Percentiles rank a stretch among this genome's conserved stretches.
phyloP scores from a whole-genome alignment of 106 monocot species.

The Allium sativum region DNA sequence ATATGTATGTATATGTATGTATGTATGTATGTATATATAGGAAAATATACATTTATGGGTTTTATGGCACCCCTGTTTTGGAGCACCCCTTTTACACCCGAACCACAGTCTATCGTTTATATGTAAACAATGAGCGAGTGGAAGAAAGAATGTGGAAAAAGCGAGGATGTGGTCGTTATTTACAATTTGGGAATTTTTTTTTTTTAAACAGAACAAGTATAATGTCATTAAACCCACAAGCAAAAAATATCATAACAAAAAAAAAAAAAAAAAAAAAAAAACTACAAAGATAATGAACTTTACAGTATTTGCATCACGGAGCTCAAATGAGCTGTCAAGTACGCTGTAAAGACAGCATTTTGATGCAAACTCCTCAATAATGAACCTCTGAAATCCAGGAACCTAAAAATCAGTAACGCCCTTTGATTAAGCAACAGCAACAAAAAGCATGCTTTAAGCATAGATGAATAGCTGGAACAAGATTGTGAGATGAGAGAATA shows the following conservation, averaged over 20 bases:
- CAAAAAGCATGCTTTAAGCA: neutral
- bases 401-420: slow-evolving; percentile 23
- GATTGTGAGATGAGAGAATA: slow-evolving; percentile 10
- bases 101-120: too few relatives aligned
- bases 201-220: too few relatives aligned
- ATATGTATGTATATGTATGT: too few relatives aligned
- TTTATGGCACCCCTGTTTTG: too few relatives aligned
- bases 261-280: neutral
- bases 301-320: slow-evolving; percentile 90
- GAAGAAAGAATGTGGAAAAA: too few relatives aligned
- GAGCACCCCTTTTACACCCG: too few relatives aligned
- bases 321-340: slow-evolving; percentile 84
- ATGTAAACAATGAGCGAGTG: too few relatives aligned
- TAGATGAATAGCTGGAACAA: neutral
- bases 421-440: neutral
- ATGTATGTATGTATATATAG: too few relatives aligned
- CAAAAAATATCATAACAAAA: neutral
- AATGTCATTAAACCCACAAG: too few relatives aligned
- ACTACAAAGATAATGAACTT: neutral
- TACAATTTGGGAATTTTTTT: too few relatives aligned
- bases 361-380: slow-evolving; percentile 72
- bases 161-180: too few relatives aligned
- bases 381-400: slow-evolving; percentile 76
- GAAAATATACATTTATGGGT: too few relatives aligned
- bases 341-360: slow-evolving; percentile 82